Conservation (phyloP, 2,329 filamentous ascomycete species). For the Xylaria sp. region DNA sequence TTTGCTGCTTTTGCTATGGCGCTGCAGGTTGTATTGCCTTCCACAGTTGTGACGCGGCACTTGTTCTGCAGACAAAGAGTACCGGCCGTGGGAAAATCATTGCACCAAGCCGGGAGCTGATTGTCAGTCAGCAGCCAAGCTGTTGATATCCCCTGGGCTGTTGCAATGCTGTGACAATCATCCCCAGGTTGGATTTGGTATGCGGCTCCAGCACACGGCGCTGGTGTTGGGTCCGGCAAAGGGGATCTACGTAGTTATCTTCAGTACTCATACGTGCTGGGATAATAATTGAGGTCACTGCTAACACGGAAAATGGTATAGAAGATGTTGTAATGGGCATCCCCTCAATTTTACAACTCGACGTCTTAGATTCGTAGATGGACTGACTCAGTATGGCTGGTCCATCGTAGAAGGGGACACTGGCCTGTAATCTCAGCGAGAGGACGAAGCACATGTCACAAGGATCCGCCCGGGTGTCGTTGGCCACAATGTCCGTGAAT, state of each 20-base stretch:
- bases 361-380: background rate
- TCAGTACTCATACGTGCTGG: too few relatives aligned
- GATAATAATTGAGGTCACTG: too few relatives aligned
- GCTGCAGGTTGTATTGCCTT: constrained; percentile 1
- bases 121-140: constrained; percentile 1
- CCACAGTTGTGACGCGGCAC: background rate
- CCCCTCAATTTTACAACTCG: background rate
- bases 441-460: constrained; percentile 14
- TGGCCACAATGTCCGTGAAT: background rate
- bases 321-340: background rate
- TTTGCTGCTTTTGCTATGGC: background rate
- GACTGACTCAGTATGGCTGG: background rate
- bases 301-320: background rate
- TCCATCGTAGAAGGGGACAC: constrained; percentile 16
- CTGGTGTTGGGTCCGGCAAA: background rate
- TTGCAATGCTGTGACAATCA: background rate
- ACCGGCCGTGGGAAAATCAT: background rate
- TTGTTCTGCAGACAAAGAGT: background rate
- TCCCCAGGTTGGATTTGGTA: background rate
- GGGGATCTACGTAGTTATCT: background rate
- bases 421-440: constrained; percentile 8
- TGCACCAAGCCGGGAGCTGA: background rate
- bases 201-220: background rate
- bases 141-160: background rate
- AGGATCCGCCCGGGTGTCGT: background rate